Base-by-base conservation (phyloP, 805 yeast genomes). In the Pichia manshurica region DNA sequence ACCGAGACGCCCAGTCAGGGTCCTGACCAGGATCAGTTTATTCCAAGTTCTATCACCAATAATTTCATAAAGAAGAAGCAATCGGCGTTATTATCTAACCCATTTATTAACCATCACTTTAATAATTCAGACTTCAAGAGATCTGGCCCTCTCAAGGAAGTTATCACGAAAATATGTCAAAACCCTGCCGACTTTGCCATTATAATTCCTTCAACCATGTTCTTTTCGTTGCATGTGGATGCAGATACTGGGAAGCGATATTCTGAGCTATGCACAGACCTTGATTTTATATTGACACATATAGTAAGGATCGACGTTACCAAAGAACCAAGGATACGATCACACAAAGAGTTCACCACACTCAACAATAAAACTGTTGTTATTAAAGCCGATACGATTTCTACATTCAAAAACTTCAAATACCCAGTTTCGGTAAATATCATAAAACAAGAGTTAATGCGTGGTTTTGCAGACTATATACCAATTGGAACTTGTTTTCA, bases 221-320 rank as follows among this genome's bases (percentile, higher is more conserved):
- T 74, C 2, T 65, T 84, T 10, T 57, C 66, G 39, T 61, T 70
- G 44, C 68, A 63, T 49, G 60, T 57, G 16, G 81, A 77, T 45
- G 46, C 50, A 12, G 70, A 64, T 17, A 49, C 74, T 0, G 67
- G 71, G 9, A 45, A 61, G 1, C 58, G 71, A 2, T 70, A 79
- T 46, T 60, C 58, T 3, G 86, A 81, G 2, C 61, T 79, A 13
- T 81, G 87, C 59, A 74, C 74, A 43, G 71, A 69, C 35, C 77
- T 75, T 31, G 85, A 80, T 22, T 84, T 84, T 59, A 66, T 84
- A 8, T 72, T 73, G 41, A 75, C 85, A 2, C 91, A 85, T 60
- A 74, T 85, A 21, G 62, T 84, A 17, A 61, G 70, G 40, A 65
- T 73, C 42, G 56, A 52, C 35, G 42, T 47, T 2, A 29, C 49